Evolutionary conservation across 495 filamentous ascomycete genomes (phyloP), one percentile per base, ranked within the genome.

Genomic region (Clohesyomyces aquaticus): DNA sequence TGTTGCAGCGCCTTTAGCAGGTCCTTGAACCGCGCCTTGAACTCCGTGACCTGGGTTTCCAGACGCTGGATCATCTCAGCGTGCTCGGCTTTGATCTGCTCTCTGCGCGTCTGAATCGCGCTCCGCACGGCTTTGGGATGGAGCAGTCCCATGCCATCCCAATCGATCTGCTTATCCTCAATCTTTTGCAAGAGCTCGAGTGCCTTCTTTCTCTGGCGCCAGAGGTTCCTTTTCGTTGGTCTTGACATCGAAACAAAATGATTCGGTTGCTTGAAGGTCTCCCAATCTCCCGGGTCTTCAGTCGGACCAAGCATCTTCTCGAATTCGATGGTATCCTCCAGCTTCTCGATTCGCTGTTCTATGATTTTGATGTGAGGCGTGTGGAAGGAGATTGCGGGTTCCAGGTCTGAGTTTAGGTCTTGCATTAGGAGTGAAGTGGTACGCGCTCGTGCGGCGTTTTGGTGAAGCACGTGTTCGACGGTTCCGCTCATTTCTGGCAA

Each of bases 141-240:
- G 14, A 38, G 32, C 32, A 6, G 32, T 6, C 6, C 32, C 14
- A n/a, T n/a, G n/a, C 32, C 32, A 6, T 38, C 32, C 32, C 32
- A 38, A 38, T 14, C 32, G 32, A 38, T 6, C 32, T 14, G 6
- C 6, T 38, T 38, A 6, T 6, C 14, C 32, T 38, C 32, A 6
- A 38, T 38, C 32, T 38, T 38, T 6, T 6, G 6, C 14, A 38
- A 14, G 6, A 38, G 32, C 6, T 14, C 14, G 6, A 14, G 6
- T 6, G 32, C 32, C 14, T 38, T 38, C 32, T 38, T 60, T 27
- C 57, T 60, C 21, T 52, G 41, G n/a, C 57, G 11, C 57, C 57
- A 60, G 45, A 38, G 27, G 2, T 25, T 26, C 16, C 57, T 22
- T 16, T 50, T 50, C 10, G 57, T 60, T n/a, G 1, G 9, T 1